Evolutionary conservation across 768 basidiomycete species (phyloP), one percentile per base, ranked within the genome.

Genomic region (Mycena filopes): DNA sequence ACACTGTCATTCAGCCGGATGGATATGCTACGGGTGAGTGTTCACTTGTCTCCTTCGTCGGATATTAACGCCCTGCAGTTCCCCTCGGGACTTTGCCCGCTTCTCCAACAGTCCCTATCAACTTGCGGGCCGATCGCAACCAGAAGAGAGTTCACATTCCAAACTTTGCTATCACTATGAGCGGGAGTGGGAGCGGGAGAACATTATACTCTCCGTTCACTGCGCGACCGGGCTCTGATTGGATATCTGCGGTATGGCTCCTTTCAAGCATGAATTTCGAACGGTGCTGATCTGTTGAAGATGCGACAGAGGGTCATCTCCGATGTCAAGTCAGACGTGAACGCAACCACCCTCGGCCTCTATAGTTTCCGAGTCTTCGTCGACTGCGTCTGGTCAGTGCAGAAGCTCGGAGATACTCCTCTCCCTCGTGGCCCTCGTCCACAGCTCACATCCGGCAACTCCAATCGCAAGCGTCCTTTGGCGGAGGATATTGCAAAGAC

Each of bases 311-410:
- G 5, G 4, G 38, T 55, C 20, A 13, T 6, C 4, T 6, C 38
- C 7, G 53, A 55, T 42, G 40, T 55, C 6, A 41, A 28, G n/a
- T 1, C 23, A 1, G 38, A 26, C 16, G 40, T 42, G 13, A 55
- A 55, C 25, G 18, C 26, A 6, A 40, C 53, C 2, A 55, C 53
- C 6, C 38, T 54, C 10, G 51, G 51, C 21, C 51, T 54, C 2
- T 54, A 55, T 38, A 55, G 40, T 12, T 55, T 55, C 36, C 36
- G 40, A 2, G 18, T 55, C 5, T 41, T 55, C 28, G 53, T 55
- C 16, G 53, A 55, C 25, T 55, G 38, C 25, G 41, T 42, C 2
- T 55, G 53, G 53, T 55, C 53, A 8, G 53, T 18, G 3, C 38
- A 42, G 23, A 29, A 42, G 20, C 31, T 51, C 15, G 15, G 10